A percentile compares a stretch with the other conserved stretches of the same genome.
These are phyloP conservation scores for Neofusicoccum kwambonambiense DNA, from an alignment of 2,329 filamentous ascomycete genomes.

Conservation along the genomic window DNA sequence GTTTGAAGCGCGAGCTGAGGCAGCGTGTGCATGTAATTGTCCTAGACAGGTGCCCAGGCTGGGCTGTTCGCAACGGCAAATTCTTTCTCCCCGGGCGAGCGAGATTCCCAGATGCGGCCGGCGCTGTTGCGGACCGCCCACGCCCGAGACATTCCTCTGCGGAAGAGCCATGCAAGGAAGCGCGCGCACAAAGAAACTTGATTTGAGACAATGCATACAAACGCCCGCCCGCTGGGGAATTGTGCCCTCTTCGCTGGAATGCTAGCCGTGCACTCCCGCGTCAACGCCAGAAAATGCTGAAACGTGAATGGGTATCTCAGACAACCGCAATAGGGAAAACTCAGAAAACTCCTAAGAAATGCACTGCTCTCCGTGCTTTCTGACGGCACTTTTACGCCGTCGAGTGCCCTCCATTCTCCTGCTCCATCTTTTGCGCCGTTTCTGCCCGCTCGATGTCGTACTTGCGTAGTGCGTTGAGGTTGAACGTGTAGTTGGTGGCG, in stretches of 20 bases:
- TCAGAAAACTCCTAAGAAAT: conserved; percentile 14
- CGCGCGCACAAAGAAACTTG: conserved; percentile 26
- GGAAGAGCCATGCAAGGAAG: conserved; percentile 34
- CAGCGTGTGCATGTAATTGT: conserved; percentile 36
- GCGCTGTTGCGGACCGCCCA: conserved; percentile 26
- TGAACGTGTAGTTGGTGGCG: conserved; percentile 31
- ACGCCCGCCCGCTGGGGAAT: conserved; percentile 16
- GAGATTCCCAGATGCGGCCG: conserved; percentile 33
- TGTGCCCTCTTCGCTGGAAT: conserved; percentile 17
- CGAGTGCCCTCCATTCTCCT: not conserved
- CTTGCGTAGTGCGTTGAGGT: conserved; percentile 26
- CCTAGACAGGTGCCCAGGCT: conserved; percentile 32
- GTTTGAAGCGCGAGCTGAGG: conserved; percentile 22
- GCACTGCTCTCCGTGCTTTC: not conserved
- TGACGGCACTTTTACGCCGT: not conserved
- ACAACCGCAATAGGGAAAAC: not conserved
- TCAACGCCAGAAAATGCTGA: conserved; percentile 20
- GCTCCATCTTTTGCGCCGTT: not conserved
- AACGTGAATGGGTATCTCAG: conserved; percentile 19
- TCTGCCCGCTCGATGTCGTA: conserved; percentile 9
- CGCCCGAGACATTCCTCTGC: conserved; percentile 34
- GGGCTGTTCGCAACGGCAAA: conserved; percentile 26
- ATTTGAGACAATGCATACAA: conserved; percentile 20
- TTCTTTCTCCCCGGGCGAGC: conserved; percentile 11
- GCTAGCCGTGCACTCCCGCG: conserved; percentile 11